Percentiles rank a stretch among this genome's conserved stretches.
phyloP scores from a whole-genome alignment of 1,284 basidiomycete species.

The Ganoderma sinense region DNA sequence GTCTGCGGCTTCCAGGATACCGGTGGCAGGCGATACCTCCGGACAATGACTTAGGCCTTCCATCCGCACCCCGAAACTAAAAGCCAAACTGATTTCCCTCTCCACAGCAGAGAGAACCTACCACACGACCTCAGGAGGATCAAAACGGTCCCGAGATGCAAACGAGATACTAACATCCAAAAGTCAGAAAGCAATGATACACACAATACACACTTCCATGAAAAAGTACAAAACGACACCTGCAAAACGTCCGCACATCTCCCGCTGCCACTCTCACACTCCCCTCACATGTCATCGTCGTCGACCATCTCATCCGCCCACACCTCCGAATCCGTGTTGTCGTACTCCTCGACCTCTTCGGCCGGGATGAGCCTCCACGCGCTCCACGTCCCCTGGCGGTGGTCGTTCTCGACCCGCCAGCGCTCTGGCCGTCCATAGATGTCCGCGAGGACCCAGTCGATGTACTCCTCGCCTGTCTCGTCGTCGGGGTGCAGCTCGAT shows the following conservation, averaged over 20 bases:
- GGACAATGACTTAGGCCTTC: not conserved
- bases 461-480: conserved; percentile 57
- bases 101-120: no score
- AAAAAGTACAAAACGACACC: conserved; percentile 3
- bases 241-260: not conserved
- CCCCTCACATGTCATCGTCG: conserved; percentile 24
- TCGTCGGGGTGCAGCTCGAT: conserved; percentile 57
- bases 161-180: not conserved
- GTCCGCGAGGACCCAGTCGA: conserved; percentile 56
- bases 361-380: conserved; percentile 56
- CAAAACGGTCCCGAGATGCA: not conserved
- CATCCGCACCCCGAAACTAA: not conserved
- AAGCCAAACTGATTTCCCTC: no score
- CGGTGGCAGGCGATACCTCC: no score
- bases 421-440: conserved; percentile 55
- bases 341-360: conserved; percentile 52
- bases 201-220: not conserved
- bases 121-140: not conserved
- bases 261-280: not conserved
- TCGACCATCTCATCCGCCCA: conserved; percentile 40
- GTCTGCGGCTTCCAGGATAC: no score
- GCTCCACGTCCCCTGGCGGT: conserved; percentile 47
- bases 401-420: conserved; percentile 54
- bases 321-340: conserved; percentile 62
- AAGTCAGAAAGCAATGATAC: conserved; percentile 4